Evolutionary conservation across 2,329 filamentous ascomycete species (phyloP), one percentile per base, ranked within the genome.

Genomic region (Cercospora sp.): DNA sequence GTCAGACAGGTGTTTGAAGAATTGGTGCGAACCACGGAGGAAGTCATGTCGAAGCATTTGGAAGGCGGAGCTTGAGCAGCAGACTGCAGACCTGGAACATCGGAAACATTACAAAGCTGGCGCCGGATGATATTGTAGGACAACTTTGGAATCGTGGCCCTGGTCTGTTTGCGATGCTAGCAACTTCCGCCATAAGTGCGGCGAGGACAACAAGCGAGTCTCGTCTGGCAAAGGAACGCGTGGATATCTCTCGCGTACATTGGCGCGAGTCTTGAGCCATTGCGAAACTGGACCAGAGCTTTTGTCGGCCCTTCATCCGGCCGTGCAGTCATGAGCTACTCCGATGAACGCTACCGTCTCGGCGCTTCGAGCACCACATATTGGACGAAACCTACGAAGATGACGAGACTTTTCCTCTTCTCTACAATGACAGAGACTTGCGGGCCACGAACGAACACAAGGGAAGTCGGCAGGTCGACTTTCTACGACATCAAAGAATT

Each of bases 1-100:
- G 81, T 97, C 3, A 83, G 88, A 69, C 85, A 84, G 69, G 88
- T 93, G 0, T 97, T 96, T 82, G 87, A 91, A 13, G 86, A 92
- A 65, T 78, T 97, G 43, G 88, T 93, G 1, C 80, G 84, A 70
- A 84, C 84, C 16, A 86, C 90, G 0, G 88, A 91, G 79, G 85
- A 85, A 75, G 81, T 87, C 13, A 72, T 85, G 69, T 65, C 59
- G 34, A 66, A 61, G 65, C 61, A 69, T 59, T 24, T 59, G 28
- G 55, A 59, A 24, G 32, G 28, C 7, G 32, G 55, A 24, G 55
- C 28, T 59, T 59, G 55, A 59, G 30, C 5, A 5, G 12, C 13
- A 2, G 5, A 28, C 49, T 7, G 5, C 18, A 26, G 8, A 21
- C 7, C 43, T 21, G 18, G 2, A 21, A 21, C 18, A 26, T 26